Percentiles rank a stretch among this genome's conserved stretches.
phyloP scores from a whole-genome alignment of 768 basidiomycete genomes.

The Kwoniella sp. region DNA sequence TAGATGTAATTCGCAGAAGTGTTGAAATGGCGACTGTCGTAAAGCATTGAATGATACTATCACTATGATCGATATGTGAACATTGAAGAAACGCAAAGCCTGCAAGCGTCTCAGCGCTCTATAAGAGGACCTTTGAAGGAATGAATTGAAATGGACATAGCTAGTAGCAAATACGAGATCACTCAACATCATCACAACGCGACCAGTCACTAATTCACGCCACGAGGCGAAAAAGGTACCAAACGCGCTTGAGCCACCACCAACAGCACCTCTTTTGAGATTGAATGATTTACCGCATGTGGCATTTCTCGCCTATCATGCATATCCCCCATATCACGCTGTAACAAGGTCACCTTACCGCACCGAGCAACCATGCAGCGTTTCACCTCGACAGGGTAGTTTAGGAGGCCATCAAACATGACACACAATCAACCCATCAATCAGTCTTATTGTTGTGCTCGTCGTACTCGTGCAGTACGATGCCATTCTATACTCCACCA shows the following conservation, averaged over 20 bases:
- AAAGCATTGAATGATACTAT: not conserved
- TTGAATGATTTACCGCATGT: not conserved
- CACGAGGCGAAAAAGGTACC: not conserved
- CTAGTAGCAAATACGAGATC: no score
- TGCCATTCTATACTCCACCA: not conserved
- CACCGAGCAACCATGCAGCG: not conserved
- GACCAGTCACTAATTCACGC: not conserved
- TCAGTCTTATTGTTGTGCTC: not conserved
- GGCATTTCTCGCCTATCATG: not conserved
- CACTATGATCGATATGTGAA: not conserved
- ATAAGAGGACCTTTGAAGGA: not conserved
- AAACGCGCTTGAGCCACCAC: constrained; percentile 1
- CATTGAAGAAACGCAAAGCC: not conserved
- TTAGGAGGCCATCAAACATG: not conserved
- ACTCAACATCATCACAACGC: constrained; percentile 1
- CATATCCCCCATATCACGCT: not conserved
- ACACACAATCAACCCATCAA: not conserved
- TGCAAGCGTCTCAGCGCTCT: not conserved
- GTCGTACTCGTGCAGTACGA: no score
- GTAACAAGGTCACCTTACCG: not conserved
- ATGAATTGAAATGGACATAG: not conserved
- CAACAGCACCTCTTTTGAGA: not conserved
- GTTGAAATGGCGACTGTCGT: no score
- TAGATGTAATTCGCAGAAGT: no score
- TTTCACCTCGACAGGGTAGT: not conserved